phyloP scores from a whole-genome alignment of 257 asterid genomes.

The Solanum virginianum region DNA sequence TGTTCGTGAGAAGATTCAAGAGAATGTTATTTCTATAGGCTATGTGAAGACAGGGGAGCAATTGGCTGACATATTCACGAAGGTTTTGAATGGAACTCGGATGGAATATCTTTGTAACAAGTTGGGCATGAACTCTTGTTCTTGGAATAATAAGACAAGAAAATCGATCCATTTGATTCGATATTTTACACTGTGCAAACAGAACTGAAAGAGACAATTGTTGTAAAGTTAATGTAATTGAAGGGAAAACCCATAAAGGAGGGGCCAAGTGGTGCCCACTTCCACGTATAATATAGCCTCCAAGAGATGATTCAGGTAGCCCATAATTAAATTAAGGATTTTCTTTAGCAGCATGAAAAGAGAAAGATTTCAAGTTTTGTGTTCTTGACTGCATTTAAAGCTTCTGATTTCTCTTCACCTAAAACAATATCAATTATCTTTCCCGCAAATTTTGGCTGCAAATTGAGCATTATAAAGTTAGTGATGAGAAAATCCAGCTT shows the following conservation, averaged over 20 bases:
- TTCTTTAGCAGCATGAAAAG: not conserved
- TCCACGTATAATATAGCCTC: not conserved
- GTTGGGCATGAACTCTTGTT: no score
- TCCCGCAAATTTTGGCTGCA: conserved; percentile 77
- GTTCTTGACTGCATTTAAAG: conserved; percentile 47
- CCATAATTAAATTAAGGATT: not conserved
- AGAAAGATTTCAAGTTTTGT: conserved; percentile 43
- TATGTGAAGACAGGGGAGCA: no score
- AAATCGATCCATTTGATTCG: no score
- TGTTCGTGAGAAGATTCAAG: no score
- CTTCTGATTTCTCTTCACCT: conserved; percentile 56
- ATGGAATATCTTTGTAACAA: no score
- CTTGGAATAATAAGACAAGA: no score
- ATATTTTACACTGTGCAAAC: conserved; percentile 23
- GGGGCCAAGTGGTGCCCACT: not conserved
- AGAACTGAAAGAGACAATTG: conserved; percentile 38
- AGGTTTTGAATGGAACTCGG: no score
- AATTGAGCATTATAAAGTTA: conserved; percentile 3
- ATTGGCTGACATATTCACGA: no score
- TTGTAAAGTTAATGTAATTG: not conserved
- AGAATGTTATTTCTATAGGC: no score
- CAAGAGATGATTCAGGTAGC: not conserved
- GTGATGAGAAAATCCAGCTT: not conserved
- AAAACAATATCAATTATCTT: conserved; percentile 67
- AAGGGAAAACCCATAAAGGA: not conserved